Base-by-base conservation (phyloP, 805 yeast species). In the Saccharomycopsis babjevae region DNA sequence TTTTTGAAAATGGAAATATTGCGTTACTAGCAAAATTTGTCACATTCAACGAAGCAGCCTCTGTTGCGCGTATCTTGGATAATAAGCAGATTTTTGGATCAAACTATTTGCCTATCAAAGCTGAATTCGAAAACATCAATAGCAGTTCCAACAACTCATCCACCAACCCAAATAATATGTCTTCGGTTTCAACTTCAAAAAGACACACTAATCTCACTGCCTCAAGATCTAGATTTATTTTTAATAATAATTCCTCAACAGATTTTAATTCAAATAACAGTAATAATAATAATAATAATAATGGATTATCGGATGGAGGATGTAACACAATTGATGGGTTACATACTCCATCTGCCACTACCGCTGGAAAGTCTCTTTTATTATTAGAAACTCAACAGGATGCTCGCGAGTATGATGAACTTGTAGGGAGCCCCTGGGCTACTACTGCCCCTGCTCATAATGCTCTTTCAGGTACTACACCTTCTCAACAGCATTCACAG, bases 331-430 rank as follows among this genome's bases (percentile, higher is more conserved):
- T 61, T 42, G 62, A 58, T 11, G 32, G 25, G 22, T 11, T 46
- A 8, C 52, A 46, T 46, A 36, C 61, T 20, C 64, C 63, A n/a
- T 42, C 60, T 66, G 58, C 66, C 15, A 60, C 74, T 11, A 59
- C 54, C 50, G 62, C 77, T 13, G 79, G 80, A 6, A 77, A 79
- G 65, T 73, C 77, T 1, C 69, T 78, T 46, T 69, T 79, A 54
- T 63, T 79, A 64, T 71, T 76, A 78, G 83, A 78, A 55, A 68
- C 77, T 15, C 80, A 75, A 54, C 74, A 77, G 61, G 81, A 78
- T 59, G 79, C 74, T n/a, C 69, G 75, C 56, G 78, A 81, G 56
- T 75, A 76, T 64, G 81, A 77, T 54, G 76, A 75, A 65, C 66
- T 80, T 59, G 79, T 77, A 5, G 75, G 82, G 65, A 80, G 60